phyloP scores from a whole-genome alignment of 116 monocot genomes.

The Trichopus zeylanicus region DNA sequence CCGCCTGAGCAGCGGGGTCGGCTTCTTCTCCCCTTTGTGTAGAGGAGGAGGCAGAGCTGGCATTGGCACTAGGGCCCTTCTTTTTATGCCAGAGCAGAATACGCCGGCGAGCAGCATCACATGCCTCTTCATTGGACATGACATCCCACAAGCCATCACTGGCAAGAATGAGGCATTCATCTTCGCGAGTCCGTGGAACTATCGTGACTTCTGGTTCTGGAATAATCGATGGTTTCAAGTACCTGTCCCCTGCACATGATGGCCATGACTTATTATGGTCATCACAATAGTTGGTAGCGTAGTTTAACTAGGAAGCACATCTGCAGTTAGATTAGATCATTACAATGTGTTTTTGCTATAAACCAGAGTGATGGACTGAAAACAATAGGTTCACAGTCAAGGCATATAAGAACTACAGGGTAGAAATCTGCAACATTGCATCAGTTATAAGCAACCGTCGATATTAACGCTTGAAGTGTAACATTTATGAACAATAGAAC shows the following conservation, averaged over 20 bases:
- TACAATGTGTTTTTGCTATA: too few species aligned
- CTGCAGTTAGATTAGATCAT: too few species aligned
- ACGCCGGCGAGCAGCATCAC: constrained; percentile 51
- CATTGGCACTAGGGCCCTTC: constrained; percentile 27
- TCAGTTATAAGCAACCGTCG: too few species aligned
- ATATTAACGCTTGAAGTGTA: too few species aligned
- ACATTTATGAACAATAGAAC: too few species aligned
- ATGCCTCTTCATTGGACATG: constrained; percentile 62
- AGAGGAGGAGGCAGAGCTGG: constrained; percentile 3
- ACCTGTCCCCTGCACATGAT: constrained; percentile 65
- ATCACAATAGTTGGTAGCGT: too few species aligned
- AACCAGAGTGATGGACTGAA: too few species aligned
- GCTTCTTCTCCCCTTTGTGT: constrained; percentile 9
- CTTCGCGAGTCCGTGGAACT: constrained; percentile 42
- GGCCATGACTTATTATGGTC: constrained; percentile 3
- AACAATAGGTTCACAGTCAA: too few species aligned
- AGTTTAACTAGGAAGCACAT: too few species aligned
- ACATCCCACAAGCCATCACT: constrained; percentile 84
- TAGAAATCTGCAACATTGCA: too few species aligned
- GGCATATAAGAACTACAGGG: too few species aligned
- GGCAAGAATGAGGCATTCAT: constrained; percentile 75
- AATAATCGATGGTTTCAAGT: constrained; percentile 80
- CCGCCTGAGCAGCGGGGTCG: constrained; percentile 31
- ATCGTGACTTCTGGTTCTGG: constrained; percentile 69
- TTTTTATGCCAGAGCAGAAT: constrained; percentile 61